Base-by-base conservation (phyloP, 306 rosid genomes). In the Myrica gale region DNA sequence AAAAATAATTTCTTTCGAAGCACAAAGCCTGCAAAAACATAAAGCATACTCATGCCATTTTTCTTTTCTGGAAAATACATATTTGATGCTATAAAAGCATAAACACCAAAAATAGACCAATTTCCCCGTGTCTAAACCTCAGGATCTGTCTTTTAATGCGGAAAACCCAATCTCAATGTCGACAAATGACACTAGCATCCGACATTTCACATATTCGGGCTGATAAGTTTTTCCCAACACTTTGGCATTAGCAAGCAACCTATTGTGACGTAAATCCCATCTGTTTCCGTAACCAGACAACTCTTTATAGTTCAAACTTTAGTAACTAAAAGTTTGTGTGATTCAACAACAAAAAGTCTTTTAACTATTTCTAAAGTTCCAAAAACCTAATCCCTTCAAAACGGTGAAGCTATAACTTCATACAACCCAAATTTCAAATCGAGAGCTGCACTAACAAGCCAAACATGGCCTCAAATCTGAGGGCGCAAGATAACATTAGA, bases 21-120 rank as follows among this genome's bases (percentile, higher is more conserved):
- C 51, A 11, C 46, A 4, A 32, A 39, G 66, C 52, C 76, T 67
- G 60, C 37, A 67, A 75, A 53, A 71, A 21, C 63, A 74, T 50
- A 15, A 73, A 47, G 43, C 26, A 4, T 3, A 48, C n/a, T 11
- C 10, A 48, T n/a, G 19, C n/a, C n/a, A 39, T 16, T 16, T 65
- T 8, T 17, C 7, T 42, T n/a, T 54, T 19, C 39, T 1, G 70
- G 46, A 41, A 4, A 56, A 20, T 19, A 17, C n/a, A 65, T 17
- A 15, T 15, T 37, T 5, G 12, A 8, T 6, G n/a, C 9, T 4
- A 16, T 6, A 9, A 7, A 17, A 39, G 16, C 50, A 65, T 41
- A 65, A 42, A 56, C 1, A 9, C 17, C 42, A 61, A 8, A 12
- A 8, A 0, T 9, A 61, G 26, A 26, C 16, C n/a, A 6, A 26